Base-by-base conservation (phyloP, 306 rosid species). In the Acacia melanoxylon region DNA sequence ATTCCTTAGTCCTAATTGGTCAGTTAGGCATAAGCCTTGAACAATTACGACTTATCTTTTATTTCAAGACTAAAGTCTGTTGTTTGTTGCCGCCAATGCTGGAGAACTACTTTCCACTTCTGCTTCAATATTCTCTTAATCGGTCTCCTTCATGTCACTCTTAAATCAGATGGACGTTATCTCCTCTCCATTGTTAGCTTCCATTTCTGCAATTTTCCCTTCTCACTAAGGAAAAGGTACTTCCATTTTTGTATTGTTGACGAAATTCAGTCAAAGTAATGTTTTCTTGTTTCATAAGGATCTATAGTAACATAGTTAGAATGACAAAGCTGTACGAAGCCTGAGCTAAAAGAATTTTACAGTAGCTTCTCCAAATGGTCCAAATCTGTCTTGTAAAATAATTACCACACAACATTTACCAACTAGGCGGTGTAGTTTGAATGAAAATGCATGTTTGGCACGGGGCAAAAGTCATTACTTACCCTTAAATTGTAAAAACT, bases 171-270 rank as follows among this genome's bases (percentile, higher is more conserved):
- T 45, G 10, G 87, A 90, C 73, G 87, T 76, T 2, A 83, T 75
- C 37, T 90, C 93, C 25, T 93, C 75, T 94, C 97, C 68, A 86
- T 66, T 56, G 37, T 81, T 77, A 88, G 84, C 74, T 86, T 84
- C 89, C 92, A 88, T 51, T 90, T 88, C 83, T 88, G 91, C 91
- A 89, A 94, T 33, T 90, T 76, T 35, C 91, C 84, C 73, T 90
- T 88, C 78, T 90, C 92, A 58, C 91, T 81, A 75, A 65, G 59
- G 81, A 81, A 78, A 63, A 94, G 19, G 16, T 19, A 1, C 56
- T 16, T 15, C 56, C 54, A 49, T 15, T 49, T 49, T 49, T 16
- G 8, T 37, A 1, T 37, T 37, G 56, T 0, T 15, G 56, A 49
- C 8, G 16, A 3, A 49, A 49, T 49, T 49, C 56, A 49, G 20